Conservation (phyloP, 2,329 filamentous ascomycete genomes). For the Eurotiales sp. region DNA sequence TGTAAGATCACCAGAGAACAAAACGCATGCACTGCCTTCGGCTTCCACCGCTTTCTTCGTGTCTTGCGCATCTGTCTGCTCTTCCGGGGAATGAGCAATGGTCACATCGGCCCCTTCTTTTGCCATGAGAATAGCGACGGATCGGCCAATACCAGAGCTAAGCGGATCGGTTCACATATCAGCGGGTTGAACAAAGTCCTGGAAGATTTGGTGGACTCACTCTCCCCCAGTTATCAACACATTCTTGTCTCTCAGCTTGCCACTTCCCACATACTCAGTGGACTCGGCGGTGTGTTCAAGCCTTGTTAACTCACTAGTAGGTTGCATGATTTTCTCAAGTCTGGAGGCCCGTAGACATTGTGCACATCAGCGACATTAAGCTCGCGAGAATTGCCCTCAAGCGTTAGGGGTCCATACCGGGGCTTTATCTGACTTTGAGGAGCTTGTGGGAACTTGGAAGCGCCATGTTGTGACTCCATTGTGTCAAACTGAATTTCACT, state of each 20-base stretch:
- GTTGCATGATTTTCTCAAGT: conserved; percentile 24
- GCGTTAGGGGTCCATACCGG: conserved; percentile 21
- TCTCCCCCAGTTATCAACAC: conserved; percentile 56
- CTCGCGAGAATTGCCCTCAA: no score
- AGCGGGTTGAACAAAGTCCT: background rate
- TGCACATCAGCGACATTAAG: background rate
- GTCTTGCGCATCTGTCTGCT: conserved; percentile 54
- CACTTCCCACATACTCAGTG: conserved; percentile 42
- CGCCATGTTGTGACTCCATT: conserved; percentile 24
- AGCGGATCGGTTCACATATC: background rate
- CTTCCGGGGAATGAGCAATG: conserved; percentile 54
- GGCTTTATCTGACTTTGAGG: conserved; percentile 26
- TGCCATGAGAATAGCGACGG: conserved; percentile 55
- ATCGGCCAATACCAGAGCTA: conserved; percentile 54
- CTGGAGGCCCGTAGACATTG: conserved; percentile 10
- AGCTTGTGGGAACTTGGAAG: conserved; percentile 21
- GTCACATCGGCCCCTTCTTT: conserved; percentile 56
- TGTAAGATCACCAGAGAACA: conserved; percentile 49
- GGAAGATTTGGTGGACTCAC: no score
- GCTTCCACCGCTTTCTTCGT: conserved; percentile 53
- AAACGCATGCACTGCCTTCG: conserved; percentile 46
- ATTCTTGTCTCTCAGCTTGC: conserved; percentile 50
- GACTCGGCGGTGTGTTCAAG: conserved; percentile 26
- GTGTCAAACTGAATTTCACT: background rate
- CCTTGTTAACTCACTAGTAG: conserved; percentile 33